phyloP scores from a whole-genome alignment of 371 early-diverging fungal genomes.

The Mortierella sp. region DNA sequence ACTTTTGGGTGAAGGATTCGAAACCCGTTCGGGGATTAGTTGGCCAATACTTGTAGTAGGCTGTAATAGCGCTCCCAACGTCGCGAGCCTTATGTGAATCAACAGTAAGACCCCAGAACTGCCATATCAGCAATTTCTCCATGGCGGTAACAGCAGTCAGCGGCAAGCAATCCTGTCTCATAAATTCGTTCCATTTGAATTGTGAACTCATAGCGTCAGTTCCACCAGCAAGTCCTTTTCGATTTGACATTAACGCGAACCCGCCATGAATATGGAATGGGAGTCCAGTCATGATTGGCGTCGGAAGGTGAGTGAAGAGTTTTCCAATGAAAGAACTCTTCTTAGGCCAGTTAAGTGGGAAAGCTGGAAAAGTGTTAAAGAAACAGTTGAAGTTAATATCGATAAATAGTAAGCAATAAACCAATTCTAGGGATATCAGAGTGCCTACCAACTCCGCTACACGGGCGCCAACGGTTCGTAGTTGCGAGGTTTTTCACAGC shows the following conservation, averaged over 20 bases:
- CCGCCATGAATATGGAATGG: slow-evolving; percentile 55
- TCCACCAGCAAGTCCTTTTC: slow-evolving; percentile 29
- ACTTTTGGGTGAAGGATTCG: not conserved
- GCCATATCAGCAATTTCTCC: not conserved
- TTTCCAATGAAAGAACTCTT: slow-evolving; percentile 5
- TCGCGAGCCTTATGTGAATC: not conserved
- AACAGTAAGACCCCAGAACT: not conserved
- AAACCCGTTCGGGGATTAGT: not conserved
- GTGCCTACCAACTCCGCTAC: slow-evolving; percentile 16
- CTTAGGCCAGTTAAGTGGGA: not conserved
- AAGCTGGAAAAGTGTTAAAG: not conserved
- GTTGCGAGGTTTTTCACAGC: not conserved
- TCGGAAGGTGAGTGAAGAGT: slow-evolving; percentile 47
- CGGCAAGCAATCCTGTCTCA: slow-evolving; percentile 13
- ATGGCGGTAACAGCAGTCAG: not conserved
- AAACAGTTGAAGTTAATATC: not conserved
- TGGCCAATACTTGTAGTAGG: slow-evolving; percentile 24
- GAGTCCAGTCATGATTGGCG: slow-evolving; percentile 22
- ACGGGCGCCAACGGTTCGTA: slow-evolving; percentile 14
- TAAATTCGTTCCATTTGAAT: slow-evolving; percentile 19
- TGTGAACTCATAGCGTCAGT: not conserved
- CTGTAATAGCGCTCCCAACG: not conserved
- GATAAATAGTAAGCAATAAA: no score
- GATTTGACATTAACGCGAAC: slow-evolving; percentile 46
- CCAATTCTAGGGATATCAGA: no score